Evolutionary conservation across 805 yeast genomes (phyloP).

Genomic region (Cyberlindnera subsufficiens): DNA sequence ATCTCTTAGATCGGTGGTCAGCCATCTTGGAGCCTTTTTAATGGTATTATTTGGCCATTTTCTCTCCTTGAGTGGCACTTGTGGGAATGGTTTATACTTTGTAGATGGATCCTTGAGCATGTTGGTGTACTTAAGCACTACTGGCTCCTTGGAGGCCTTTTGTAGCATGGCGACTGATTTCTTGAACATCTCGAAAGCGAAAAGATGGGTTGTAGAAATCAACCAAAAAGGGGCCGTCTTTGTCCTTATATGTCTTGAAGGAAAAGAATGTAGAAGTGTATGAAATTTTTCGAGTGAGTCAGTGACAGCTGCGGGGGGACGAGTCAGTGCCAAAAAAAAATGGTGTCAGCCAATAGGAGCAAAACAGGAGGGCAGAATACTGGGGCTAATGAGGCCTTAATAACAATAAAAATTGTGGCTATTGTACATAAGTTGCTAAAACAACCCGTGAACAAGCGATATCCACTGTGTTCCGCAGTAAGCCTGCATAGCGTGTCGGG

Average conservation of each 20-base stretch:
- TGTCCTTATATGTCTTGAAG: not conserved
- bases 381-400: too few species aligned
- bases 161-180: conserved; percentile 11
- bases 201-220: not conserved
- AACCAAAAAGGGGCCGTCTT: not conserved
- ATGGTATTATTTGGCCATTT: conserved; percentile 67
- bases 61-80: conserved; percentile 53
- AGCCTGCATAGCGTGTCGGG: too few species aligned
- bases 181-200: conserved; percentile 17
- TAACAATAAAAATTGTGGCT: too few species aligned
- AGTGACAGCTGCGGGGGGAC: not conserved
- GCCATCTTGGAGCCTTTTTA: conserved; percentile 74
- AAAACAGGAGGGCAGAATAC: too few species aligned
- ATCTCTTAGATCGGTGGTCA: conserved; percentile 73
- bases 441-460: too few species aligned
- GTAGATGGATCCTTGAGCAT: conserved; percentile 69
- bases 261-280: not conserved
- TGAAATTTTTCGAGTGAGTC: conserved; percentile 1
- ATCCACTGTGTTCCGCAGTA: too few species aligned
- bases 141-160: conserved; percentile 26
- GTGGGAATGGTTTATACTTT: conserved; percentile 54
- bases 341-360: too few species aligned
- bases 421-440: too few species aligned
- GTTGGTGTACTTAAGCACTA: conserved; percentile 26
- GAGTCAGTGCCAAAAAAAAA: too few species aligned